These are phyloP conservation scores for Endoconidiophora laricicola DNA, from an alignment of 2,329 filamentous ascomycete genomes.

Conservation along the genomic window DNA sequence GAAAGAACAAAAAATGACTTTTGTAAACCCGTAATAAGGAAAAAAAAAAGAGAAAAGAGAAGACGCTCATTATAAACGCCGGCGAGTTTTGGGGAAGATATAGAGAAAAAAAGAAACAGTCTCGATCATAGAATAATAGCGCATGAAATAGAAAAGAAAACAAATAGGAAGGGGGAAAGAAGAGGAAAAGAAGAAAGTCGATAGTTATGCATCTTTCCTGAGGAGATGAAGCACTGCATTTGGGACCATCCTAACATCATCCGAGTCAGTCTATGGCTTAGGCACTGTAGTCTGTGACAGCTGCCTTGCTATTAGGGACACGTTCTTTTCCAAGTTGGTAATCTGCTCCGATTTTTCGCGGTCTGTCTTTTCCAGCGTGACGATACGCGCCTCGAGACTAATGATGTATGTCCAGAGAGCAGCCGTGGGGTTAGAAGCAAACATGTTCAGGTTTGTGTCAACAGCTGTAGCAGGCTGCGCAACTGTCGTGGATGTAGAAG, in stretches of 20 bases:
- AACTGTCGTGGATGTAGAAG: background rate
- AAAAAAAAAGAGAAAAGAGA: background rate
- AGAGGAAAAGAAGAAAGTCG: background rate
- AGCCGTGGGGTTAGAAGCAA: conserved; percentile 37
- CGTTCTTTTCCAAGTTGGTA: conserved; percentile 20
- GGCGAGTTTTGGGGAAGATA: too few species aligned
- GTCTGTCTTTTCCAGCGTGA: conserved; percentile 27
- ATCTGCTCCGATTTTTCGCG: conserved; percentile 23
- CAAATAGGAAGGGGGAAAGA: background rate
- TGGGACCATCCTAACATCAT: too few species aligned
- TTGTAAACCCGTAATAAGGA: conserved; percentile 6
- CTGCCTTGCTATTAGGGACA: conserved; percentile 21
- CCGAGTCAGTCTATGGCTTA: background rate
- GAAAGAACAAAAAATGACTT: too few species aligned
- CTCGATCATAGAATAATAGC: too few species aligned
- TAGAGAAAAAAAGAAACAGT: too few species aligned
- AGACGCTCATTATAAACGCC: background rate
- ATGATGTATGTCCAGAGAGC: conserved; percentile 60
- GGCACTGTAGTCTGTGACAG: conserved; percentile 6
- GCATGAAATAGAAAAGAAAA: background rate
- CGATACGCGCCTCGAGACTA: conserved; percentile 45
- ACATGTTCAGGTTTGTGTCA: conserved; percentile 50
- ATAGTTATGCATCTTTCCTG: too few species aligned
- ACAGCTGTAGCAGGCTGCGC: conserved; percentile 19
- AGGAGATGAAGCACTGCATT: too few species aligned